These are phyloP conservation scores for Beauveria pseudobassiana DNA, from an alignment of 2,329 filamentous ascomycete genomes.

Conservation along the genomic window DNA sequence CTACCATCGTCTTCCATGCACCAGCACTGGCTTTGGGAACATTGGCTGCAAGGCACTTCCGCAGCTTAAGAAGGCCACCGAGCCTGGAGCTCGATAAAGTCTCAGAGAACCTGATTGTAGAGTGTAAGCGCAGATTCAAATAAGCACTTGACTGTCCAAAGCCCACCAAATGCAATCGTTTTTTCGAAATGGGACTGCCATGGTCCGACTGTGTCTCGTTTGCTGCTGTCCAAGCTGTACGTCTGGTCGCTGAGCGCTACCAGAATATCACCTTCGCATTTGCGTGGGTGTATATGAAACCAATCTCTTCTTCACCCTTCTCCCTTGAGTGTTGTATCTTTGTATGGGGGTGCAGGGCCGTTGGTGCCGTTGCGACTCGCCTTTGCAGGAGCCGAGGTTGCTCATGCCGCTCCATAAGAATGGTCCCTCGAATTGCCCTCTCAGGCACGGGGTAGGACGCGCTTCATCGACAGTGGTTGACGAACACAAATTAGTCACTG, in stretches of 20 bases:
- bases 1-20: constrained; percentile 76
- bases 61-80: constrained; percentile 82
- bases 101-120: constrained; percentile 55
- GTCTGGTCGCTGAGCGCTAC: constrained; percentile 11
- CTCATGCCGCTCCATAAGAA: neutral
- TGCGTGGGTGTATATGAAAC: neutral
- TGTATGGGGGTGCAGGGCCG: constrained; percentile 14
- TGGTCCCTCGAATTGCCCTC: neutral
- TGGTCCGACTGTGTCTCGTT: constrained; percentile 52
- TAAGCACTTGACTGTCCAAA: constrained; percentile 30
- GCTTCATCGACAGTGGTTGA: neutral
- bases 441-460: neutral
- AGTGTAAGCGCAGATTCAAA: neutral
- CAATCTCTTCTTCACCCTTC: neutral
- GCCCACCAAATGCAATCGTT: constrained; percentile 63
- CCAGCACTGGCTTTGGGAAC: constrained; percentile 87
- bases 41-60: constrained; percentile 79
- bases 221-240: constrained; percentile 33
- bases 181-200: constrained; percentile 72
- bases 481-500: neutral
- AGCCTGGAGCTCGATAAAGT: constrained; percentile 80
- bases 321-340: neutral
- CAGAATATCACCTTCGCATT: constrained; percentile 8
- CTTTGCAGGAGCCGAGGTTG: constrained; percentile 11
- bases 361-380: constrained; percentile 25